Base-by-base conservation (phyloP, 108 stramenopile species). In the Stephanodiscus minutulus region DNA sequence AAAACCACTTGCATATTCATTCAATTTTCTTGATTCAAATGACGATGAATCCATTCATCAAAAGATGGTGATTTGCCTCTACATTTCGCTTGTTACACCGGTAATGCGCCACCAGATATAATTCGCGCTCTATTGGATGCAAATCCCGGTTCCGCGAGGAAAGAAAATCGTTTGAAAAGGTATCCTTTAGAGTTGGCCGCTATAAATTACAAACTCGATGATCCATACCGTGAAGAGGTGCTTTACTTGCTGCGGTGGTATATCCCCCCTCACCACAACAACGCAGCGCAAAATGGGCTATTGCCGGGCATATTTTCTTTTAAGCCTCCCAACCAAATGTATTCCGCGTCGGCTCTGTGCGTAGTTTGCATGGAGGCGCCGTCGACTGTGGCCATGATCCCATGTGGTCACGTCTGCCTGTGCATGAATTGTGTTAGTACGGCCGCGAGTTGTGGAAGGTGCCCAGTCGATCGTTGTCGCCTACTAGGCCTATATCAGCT, bases 401-500 rank as follows among this genome's bases (percentile, higher is more conserved):
- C 77, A 18, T 78, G 77, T 49, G 77, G 77, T 11, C 77, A 78
- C 61, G 35, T 78, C 9, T 78, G 77, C 39, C 43, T 78, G 7
- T 78, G 77, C 47, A 50, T 61, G 3, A 9, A 18, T 43, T 78
- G 77, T 18, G 54, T 73, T 22, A 35, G 53, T 17, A 67, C 44
- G 0, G 61, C 64, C 1, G 55, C 60, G 57, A 39, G 33, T 33
- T 58, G 25, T 35, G 77, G 77, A 17, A 41, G 39, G 0, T 78
- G 77, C 37, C 77, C 77, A 28, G 71, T 78, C 17, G 77, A 66
- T 78, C 64, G 77, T 29, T 78, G 77, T 62, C 72, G 66, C 21
- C 58, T 78, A 10, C 41, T 15, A 29, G 68, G 68, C n/a, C 48
- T 76, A 47, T 76, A 76, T 57, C 68, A 62, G 33, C 37, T 76